Evolutionary conservation across 257 asterid species (phyloP), one percentile per base, ranked within the genome.

Genomic region (Gentiana macrophylla): DNA sequence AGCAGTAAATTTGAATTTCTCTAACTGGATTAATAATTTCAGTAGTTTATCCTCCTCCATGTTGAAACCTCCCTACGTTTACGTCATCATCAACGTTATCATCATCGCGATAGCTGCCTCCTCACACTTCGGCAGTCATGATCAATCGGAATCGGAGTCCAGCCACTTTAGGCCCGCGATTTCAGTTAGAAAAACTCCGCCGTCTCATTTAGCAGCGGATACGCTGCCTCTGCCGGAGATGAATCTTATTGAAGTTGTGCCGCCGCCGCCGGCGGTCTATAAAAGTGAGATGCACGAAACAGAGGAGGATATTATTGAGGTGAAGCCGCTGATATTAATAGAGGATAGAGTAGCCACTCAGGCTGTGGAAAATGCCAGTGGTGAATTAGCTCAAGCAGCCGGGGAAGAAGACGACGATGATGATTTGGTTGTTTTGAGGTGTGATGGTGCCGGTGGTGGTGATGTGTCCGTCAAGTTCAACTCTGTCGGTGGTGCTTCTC

Each of bases 1-100:
- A 55, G 48, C 48, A 35, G 32, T 55, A 3, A 55, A 55, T 12
- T 10, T 55, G 12, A 55, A 3, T 24, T 35, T 61, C 3, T 44
- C 41, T 33, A 69, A 69, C 37, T 32, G 69, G 15, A 63, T 68
- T 35, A 36, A 15, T 5, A 15, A 68, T 12, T 68, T 65, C 62
- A 38, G 52, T 2, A 6, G 34, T 32, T 32, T 72, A 12, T 44
- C 64, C 34, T 61, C 68, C 2, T 63, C 24, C 24, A 24, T 60
- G 65, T 13, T 69, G 33, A 65, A 62, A 44, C 79, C 79, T 1
- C 75, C 75, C 3, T 73, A 69, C 9, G 45, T 73, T 2, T 69
- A 65, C 66, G 12, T 65, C 33, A 34, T 68, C 52, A 54, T 73
- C 61, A 73, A 73, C 48, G 59, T 57, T 8, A 73, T 73, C 49